Evolutionary conservation across 768 basidiomycete genomes (phyloP).

Genomic region (Boletus sensibilis): DNA sequence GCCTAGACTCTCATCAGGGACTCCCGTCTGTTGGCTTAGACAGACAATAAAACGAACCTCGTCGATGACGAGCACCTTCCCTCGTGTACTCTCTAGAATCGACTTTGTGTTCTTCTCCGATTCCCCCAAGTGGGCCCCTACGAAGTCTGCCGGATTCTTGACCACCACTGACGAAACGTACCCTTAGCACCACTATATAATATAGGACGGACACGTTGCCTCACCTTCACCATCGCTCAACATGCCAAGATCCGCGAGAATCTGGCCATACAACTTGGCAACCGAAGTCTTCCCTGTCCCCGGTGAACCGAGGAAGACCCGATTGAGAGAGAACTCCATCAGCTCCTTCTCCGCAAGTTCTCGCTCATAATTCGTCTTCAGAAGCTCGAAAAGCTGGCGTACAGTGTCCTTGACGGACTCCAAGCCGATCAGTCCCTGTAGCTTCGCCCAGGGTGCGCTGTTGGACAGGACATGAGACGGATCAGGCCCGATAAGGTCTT

Average conservation of each 20-base stretch:
- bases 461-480: constrained; percentile 49
- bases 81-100: constrained; percentile 55
- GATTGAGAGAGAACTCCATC: constrained; percentile 55
- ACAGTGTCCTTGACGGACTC: constrained; percentile 57
- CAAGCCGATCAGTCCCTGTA: constrained; percentile 57
- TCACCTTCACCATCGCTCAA: constrained; percentile 74
- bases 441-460: constrained; percentile 50
- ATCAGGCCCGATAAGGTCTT: constrained; percentile 67
- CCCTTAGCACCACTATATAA: not conserved
- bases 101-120: constrained; percentile 66
- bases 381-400: constrained; percentile 43
- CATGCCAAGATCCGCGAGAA: constrained; percentile 59
- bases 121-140: constrained; percentile 55
- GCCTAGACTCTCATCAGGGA: constrained; percentile 41
- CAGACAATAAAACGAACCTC: constrained; percentile 41
- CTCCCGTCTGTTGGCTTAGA: not conserved
- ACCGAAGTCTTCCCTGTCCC: constrained; percentile 76
- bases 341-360: constrained; percentile 58
- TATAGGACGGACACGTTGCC: not conserved
- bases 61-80: constrained; percentile 72
- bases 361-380: constrained; percentile 57
- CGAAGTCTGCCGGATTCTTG: constrained; percentile 70
- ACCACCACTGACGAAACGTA: constrained; percentile 45
- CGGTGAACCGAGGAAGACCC: constrained; percentile 65
- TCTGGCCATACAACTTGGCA: constrained; percentile 63